phyloP scores from a whole-genome alignment of 306 rosid species.

The Acacia melanoxylon region DNA sequence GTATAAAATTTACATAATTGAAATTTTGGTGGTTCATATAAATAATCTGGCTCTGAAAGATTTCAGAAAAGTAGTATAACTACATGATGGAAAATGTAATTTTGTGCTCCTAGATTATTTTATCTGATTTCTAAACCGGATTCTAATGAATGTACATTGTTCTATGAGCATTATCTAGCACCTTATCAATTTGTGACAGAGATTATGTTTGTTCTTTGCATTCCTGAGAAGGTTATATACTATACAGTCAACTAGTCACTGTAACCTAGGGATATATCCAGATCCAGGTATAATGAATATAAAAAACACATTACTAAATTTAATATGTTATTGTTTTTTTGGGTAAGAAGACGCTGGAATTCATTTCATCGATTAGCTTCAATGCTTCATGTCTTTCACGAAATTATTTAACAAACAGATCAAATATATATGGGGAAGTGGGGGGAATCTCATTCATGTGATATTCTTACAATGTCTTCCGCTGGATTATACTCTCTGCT shows the following conservation, averaged over 20 bases:
- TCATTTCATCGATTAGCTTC: neutral
- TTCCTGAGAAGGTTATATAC: slow-evolving; percentile 1
- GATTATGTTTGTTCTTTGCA: neutral
- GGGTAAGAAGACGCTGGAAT: slow-evolving; percentile 11
- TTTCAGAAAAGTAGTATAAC: neutral
- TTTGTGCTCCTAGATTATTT: neutral
- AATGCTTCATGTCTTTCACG: slow-evolving; percentile 20
- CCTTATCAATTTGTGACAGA: neutral
- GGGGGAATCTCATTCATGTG: slow-evolving; percentile 18
- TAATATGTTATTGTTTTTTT: neutral
- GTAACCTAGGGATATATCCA: neutral
- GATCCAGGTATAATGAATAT: neutral
- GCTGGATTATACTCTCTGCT: slow-evolving; percentile 26
- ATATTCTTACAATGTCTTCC: slow-evolving; percentile 25
- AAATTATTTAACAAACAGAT: slow-evolving; percentile 20
- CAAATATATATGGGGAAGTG: neutral
- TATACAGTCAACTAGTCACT: neutral
- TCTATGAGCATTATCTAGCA: neutral
- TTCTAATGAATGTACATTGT: neutral
- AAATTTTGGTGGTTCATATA: neutral
- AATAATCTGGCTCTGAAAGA: neutral
- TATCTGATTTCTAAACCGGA: neutral
- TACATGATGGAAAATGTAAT: neutral
- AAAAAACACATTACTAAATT: neutral
- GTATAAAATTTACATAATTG: neutral